Base-by-base conservation (phyloP, 1,284 basidiomycete species). In the Papiliotrema laurentii region DNA sequence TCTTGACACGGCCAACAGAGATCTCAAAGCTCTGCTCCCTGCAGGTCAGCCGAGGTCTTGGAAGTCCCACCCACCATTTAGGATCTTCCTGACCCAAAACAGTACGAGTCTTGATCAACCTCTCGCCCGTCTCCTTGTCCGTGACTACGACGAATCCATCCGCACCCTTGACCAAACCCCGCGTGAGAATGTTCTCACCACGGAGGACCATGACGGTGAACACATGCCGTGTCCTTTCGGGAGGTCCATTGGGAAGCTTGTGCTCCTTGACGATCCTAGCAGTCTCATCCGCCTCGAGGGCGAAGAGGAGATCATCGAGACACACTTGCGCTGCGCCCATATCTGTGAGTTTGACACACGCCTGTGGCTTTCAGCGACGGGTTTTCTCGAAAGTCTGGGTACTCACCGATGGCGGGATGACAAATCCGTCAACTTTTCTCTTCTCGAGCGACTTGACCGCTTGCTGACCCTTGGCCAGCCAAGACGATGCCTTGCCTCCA, bases 401-500 rank as follows among this genome's bases (percentile, higher is more conserved):
- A 59, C 63, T 53, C 43, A 66, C 70, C 1, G 58, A 56, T 3
- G 69, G 62, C 0, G 68, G 65, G 19, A 70, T 57, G 31, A 57
- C 34, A 42, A 70, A 67, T 2, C 63, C 66, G 31, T 70, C 68
- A 16, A 62, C 50, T 39, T 63, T 64, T 52, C 64, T 68, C 53
- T 58, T 61, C 47, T 74, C 70, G 7, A 72, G 49, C 38, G 54
- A 61, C 41, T 69, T 66, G 34, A 71, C 62, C 9, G 69, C 69
- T 35, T 71, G 69, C 45, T 68, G 68, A 34, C 71, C 65, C 47
- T 75, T 75, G 4, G 69, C 69, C 21, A 75, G 50, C 73, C 73
- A 75, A 7, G 61, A 60, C 1, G 65, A 54, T 0, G 71, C 70
- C 50, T 73, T 75, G 27, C 69, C 64, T 16, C 61, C 61, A 5